A percentile compares a stretch with the other conserved stretches of the same genome.
Evolutionary conservation across 768 basidiomycete genomes (phyloP).

Genomic region (Nidularia sp.): DNA sequence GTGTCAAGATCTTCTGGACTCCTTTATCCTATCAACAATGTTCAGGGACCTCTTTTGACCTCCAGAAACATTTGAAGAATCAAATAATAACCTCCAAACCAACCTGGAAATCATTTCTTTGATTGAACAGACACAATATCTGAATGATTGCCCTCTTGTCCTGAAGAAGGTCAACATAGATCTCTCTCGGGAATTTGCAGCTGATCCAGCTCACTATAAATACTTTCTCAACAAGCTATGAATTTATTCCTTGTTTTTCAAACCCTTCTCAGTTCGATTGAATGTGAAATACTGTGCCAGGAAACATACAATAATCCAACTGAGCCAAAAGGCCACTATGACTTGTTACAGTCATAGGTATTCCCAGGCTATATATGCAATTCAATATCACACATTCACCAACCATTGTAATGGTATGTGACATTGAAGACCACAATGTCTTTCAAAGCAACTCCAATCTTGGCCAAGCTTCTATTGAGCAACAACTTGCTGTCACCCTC

Average conservation of each 20-base stretch:
- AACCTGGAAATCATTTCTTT: conserved; percentile 7
- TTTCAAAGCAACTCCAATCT: too few relatives aligned
- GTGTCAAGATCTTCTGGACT: too few relatives aligned
- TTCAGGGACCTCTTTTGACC: conserved; percentile 1
- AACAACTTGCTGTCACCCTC: too few relatives aligned
- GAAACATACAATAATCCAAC: too few relatives aligned
- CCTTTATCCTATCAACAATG: neutral
- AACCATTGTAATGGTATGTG: too few relatives aligned
- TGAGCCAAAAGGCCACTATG: too few relatives aligned
- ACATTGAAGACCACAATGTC: too few relatives aligned
- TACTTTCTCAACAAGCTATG: conserved; percentile 10
- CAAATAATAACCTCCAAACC: conserved; percentile 6
- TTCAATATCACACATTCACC: too few relatives aligned
- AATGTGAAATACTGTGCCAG: neutral
- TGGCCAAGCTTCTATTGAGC: too few relatives aligned
- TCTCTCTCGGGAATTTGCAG: conserved; percentile 11
- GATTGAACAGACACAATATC: conserved; percentile 8
- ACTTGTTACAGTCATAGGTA: too few relatives aligned
- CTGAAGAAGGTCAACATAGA: conserved; percentile 9
- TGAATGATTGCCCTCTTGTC: conserved; percentile 10
- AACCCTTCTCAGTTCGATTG: conserved; percentile 7
- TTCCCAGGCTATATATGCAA: too few relatives aligned
- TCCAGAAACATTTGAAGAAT: conserved; percentile 7
- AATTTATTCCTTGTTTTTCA: conserved; percentile 10
- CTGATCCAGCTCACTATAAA: conserved; percentile 8